Conservation (phyloP, 495 filamentous ascomycete genomes). For the Aspergillus mulundensis region DNA sequence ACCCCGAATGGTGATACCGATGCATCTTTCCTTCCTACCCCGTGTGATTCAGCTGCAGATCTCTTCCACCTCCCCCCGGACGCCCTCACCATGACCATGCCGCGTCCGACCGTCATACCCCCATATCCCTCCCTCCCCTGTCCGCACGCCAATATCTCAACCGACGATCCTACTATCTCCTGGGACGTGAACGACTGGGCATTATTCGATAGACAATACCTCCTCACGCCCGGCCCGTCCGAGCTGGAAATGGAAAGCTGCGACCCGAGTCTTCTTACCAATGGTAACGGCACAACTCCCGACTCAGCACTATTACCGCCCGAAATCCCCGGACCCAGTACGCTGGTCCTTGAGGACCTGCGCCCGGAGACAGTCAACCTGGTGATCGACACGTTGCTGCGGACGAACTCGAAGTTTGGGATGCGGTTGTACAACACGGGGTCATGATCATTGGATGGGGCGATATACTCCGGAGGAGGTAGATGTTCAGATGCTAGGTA, state of each 20-base stretch:
- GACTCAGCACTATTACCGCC: background rate
- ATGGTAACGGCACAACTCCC: no score
- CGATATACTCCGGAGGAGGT: background rate
- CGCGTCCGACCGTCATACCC: background rate
- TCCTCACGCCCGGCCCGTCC: background rate
- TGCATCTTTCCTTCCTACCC: background rate
- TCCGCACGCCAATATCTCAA: background rate
- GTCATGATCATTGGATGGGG: background rate
- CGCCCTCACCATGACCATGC: background rate
- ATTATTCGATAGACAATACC: background rate
- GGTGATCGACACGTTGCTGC: constrained; percentile 2
- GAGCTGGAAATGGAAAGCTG: background rate
- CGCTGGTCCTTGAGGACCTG: constrained; percentile 2
- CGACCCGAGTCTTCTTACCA: background rate
- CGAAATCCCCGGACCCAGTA: background rate
- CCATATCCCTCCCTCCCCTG: background rate
- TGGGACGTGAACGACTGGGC: background rate
- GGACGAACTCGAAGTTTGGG: constrained; percentile 5
- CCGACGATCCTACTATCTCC: background rate
- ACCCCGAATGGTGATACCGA: background rate
- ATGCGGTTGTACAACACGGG: constrained; percentile 8
- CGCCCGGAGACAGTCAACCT: constrained; percentile 1
- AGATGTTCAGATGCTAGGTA: background rate
- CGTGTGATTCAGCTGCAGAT: background rate
- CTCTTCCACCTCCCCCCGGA: background rate